Conservation (phyloP, 2,329 filamentous ascomycete species). For the Xylariaceae sp. region DNA sequence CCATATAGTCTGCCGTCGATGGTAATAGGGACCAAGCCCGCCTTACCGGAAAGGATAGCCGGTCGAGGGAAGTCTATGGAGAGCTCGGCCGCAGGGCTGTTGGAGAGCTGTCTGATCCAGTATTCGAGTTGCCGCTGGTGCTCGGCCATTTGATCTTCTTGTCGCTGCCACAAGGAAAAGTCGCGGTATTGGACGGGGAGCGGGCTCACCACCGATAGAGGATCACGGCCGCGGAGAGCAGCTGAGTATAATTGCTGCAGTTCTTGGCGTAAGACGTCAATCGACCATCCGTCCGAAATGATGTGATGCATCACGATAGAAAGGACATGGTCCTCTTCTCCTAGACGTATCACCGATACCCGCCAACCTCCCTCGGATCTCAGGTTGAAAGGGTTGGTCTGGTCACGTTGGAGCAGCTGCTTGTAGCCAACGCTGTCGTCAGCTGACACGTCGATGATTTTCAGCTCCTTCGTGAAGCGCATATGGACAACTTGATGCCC, state of each 20-base stretch:
- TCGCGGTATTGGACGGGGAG: constrained; percentile 10
- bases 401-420: constrained; percentile 5
- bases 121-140: constrained; percentile 9
- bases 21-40: constrained; percentile 6
- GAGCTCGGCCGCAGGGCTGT: constrained; percentile 9
- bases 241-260: constrained; percentile 9
- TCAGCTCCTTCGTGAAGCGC: constrained; percentile 2
- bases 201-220: constrained; percentile 3
- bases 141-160: constrained; percentile 5
- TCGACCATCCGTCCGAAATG: constrained; percentile 11
- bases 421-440: constrained; percentile 3
- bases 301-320: constrained; percentile 14
- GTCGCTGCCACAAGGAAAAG: constrained; percentile 10
- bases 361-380: constrained; percentile 9
- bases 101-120: constrained; percentile 6
- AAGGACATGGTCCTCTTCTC: constrained; percentile 8
- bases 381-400: constrained; percentile 12
- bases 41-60: constrained; percentile 1
- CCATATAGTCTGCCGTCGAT: constrained; percentile 7
- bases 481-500: constrained; percentile 9
- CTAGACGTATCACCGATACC: constrained; percentile 7
- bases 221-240: constrained; percentile 9
- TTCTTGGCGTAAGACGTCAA: constrained; percentile 8
- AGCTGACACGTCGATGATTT: constrained; percentile 2
- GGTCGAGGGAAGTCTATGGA: constrained; percentile 9